Evolutionary conservation across 2,329 filamentous ascomycete species (phyloP).

Genomic region (Ustulina deusta): DNA sequence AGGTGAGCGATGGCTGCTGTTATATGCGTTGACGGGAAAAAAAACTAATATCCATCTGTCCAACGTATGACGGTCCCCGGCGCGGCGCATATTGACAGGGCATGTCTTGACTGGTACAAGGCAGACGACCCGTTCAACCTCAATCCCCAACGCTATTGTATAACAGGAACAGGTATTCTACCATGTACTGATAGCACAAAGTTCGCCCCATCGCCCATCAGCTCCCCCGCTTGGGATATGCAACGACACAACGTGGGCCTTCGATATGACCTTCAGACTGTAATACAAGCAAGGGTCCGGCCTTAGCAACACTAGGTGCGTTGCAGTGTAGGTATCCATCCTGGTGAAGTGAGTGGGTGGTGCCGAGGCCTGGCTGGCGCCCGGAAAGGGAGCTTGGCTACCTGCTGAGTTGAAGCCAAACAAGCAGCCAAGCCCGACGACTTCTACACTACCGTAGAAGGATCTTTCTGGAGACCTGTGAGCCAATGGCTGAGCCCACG

Average conservation of each 20-base stretch:
- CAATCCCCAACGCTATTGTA: conserved; percentile 5
- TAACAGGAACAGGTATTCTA: not conserved
- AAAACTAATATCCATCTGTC: not conserved
- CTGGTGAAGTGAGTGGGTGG: conserved; percentile 10
- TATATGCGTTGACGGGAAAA: conserved; percentile 31
- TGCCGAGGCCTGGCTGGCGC: conserved; percentile 19
- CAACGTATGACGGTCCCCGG: conserved; percentile 1
- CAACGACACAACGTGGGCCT: conserved; percentile 25
- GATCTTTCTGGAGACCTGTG: conserved; percentile 12
- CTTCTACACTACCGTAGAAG: conserved; percentile 28
- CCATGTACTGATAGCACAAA: conserved; percentile 14
- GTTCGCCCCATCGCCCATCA: conserved; percentile 29
- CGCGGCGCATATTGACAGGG: conserved; percentile 18
- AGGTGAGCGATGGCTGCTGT: conserved; percentile 15
- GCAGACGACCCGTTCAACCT: conserved; percentile 4
- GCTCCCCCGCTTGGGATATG: conserved; percentile 21
- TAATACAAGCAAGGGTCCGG: conserved; percentile 22
- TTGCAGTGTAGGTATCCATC: not conserved
- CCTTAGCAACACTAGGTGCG: not conserved
- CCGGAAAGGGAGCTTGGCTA: conserved; percentile 3
- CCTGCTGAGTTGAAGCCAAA: conserved; percentile 8
- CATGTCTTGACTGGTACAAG: not conserved
- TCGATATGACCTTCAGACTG: conserved; percentile 9
- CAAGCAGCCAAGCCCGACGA: conserved; percentile 29
- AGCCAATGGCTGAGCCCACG: conserved; percentile 35